Evolutionary conservation across 768 basidiomycete genomes (phyloP).

Genomic region (Tricholoma flavovirens): DNA sequence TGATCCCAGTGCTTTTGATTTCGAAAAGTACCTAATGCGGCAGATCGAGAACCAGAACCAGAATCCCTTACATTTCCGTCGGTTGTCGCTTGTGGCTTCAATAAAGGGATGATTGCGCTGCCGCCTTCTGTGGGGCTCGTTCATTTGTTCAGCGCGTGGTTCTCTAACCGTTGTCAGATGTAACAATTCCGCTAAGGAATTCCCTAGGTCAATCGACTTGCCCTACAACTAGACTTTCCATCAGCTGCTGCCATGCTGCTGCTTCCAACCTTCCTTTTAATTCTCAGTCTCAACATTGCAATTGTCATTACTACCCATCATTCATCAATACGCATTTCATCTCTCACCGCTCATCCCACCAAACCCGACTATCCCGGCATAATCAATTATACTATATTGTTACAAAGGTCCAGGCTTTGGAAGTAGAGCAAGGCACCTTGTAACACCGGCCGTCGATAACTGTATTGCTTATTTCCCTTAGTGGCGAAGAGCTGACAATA

Average conservation of each 20-base stretch:
- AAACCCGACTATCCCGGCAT: conserved; percentile 5
- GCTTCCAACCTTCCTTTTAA: conserved; percentile 7
- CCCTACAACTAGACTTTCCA: conserved; percentile 1
- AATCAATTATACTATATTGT: conserved; percentile 10
- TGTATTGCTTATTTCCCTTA: not conserved
- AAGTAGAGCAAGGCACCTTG: conserved; percentile 5
- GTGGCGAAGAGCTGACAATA: not conserved
- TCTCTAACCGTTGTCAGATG: not conserved
- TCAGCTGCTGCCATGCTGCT: conserved; percentile 4
- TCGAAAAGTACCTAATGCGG: conserved; percentile 35
- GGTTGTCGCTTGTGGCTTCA: conserved; percentile 11
- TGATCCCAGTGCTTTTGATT: conserved; percentile 30
- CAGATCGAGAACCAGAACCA: conserved; percentile 37
- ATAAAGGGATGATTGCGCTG: conserved; percentile 7
- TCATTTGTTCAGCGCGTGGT: not conserved
- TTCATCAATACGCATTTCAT: conserved; percentile 11
- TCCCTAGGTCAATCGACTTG: not conserved
- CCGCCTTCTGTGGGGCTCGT: not conserved
- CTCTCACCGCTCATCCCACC: conserved; percentile 5
- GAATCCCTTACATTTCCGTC: conserved; percentile 23
- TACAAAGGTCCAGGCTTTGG: conserved; percentile 11
- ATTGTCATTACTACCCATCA: conserved; percentile 11
- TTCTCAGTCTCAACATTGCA: conserved; percentile 17
- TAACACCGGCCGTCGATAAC: conserved; percentile 3
- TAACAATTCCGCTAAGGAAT: not conserved